phyloP scores from a whole-genome alignment of 768 basidiomycete species.

The Lyophyllum atratum region DNA sequence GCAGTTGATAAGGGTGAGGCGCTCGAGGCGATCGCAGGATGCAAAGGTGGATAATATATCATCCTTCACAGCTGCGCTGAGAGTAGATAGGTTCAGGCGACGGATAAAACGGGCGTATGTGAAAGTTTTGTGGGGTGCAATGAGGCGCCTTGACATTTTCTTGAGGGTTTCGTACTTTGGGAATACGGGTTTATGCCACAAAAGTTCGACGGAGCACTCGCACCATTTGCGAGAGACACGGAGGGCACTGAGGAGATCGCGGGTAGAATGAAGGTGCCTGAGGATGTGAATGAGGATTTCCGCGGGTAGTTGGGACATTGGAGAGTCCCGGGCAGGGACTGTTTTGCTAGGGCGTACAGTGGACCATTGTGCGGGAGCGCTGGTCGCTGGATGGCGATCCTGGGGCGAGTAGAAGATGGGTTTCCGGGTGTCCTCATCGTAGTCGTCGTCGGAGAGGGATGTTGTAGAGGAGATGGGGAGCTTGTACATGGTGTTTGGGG shows the following conservation, averaged over 20 bases:
- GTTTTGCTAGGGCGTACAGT: constrained; percentile 18
- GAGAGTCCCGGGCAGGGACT: constrained; percentile 41
- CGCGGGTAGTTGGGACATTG: constrained; percentile 74
- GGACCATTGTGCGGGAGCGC: constrained; percentile 73
- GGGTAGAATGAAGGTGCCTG: constrained; percentile 72
- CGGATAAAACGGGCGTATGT: constrained; percentile 87
- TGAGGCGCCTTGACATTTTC: constrained; percentile 76
- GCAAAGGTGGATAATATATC: constrained; percentile 71
- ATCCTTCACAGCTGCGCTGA: constrained; percentile 72
- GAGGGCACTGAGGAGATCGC: constrained; percentile 73
- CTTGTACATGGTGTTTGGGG: constrained; percentile 43
- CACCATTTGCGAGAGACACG: constrained; percentile 93
- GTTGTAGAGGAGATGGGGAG: constrained; percentile 72
- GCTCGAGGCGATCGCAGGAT: constrained; percentile 80
- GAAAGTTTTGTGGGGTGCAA: constrained; percentile 70
- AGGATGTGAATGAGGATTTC: constrained; percentile 94
- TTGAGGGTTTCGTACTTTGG: constrained; percentile 67
- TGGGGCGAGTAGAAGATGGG: constrained; percentile 55
- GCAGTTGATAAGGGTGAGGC: constrained; percentile 86
- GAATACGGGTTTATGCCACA: constrained; percentile 92
- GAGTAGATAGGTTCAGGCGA: constrained; percentile 83
- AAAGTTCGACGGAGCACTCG: constrained; percentile 90
- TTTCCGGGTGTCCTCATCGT: constrained; percentile 44
- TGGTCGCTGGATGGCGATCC: constrained; percentile 37
- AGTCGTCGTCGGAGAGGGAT: constrained; percentile 79